phyloP scores from a whole-genome alignment of 2,329 filamentous ascomycete species.

The Paraphoma chrysanthemicola region DNA sequence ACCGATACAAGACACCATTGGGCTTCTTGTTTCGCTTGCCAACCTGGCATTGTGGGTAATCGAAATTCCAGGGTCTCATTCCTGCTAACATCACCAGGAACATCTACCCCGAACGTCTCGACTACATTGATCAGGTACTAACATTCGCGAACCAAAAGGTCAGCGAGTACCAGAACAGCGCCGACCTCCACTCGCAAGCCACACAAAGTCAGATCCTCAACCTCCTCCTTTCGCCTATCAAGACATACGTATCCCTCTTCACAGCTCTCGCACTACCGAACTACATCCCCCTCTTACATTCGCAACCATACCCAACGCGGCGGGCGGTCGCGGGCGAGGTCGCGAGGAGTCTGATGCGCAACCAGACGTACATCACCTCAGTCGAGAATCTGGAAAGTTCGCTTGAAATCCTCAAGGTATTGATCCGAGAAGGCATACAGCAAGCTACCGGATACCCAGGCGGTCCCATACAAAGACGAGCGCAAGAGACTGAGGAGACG shows the following conservation, averaged over 20 bases:
- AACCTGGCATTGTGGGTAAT: slow-evolving; percentile 78
- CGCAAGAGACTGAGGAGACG: slow-evolving; percentile 91
- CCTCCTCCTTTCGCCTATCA: slow-evolving; percentile 87
- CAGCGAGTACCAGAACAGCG: slow-evolving; percentile 86
- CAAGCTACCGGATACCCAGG: slow-evolving; percentile 82
- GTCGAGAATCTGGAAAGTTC: slow-evolving; percentile 85
- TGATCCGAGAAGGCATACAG: slow-evolving; percentile 92
- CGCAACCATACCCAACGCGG: slow-evolving; percentile 90
- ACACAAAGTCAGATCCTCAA: slow-evolving; percentile 89
- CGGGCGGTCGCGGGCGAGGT: slow-evolving; percentile 91
- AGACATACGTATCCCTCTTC: slow-evolving; percentile 90
- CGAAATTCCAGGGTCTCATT: not conserved
- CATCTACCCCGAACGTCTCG: slow-evolving; percentile 89
- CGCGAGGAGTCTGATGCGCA: slow-evolving; percentile 79
- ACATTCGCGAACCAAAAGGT: slow-evolving; percentile 88
- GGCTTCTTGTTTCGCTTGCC: slow-evolving; percentile 87
- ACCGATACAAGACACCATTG: slow-evolving; percentile 93
- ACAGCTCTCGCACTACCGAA: slow-evolving; percentile 93
- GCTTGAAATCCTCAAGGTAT: slow-evolving; percentile 83
- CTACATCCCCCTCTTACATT: slow-evolving; percentile 87
- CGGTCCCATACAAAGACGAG: slow-evolving; percentile 74
- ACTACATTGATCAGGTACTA: slow-evolving; percentile 94
- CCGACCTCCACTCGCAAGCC: slow-evolving; percentile 88
- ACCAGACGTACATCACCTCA: slow-evolving; percentile 80
- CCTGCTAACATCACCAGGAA: slow-evolving; percentile 60